Conservation (phyloP, 2,329 filamentous ascomycete genomes). For the Sporothrix schenckii region DNA sequence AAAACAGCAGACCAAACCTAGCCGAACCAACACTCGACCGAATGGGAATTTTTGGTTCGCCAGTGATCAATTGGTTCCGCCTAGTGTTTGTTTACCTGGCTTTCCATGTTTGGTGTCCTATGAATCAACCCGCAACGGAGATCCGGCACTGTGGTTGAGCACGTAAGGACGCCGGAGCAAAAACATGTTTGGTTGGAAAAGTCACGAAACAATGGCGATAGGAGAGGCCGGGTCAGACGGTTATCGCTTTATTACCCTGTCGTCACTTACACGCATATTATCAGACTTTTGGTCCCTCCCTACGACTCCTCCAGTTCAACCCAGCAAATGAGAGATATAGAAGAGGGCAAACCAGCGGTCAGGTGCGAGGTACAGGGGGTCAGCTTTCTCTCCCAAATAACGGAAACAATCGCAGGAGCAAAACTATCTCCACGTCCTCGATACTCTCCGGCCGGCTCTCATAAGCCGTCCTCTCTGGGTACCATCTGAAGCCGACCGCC, state of each 20-base stretch:
- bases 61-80: slow-evolving; percentile 2
- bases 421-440: neutral
- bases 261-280: slow-evolving; percentile 28
- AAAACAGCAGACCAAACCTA: neutral
- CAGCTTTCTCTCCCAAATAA: neutral
- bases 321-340: slow-evolving; percentile 1
- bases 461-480: neutral
- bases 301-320: slow-evolving; percentile 4
- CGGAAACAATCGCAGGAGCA: neutral
- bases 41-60: slow-evolving; percentile 6
- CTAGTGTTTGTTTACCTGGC: neutral
- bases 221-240: neutral
- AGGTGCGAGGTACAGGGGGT: neutral
- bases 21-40: neutral
- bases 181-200: slow-evolving; percentile 8
- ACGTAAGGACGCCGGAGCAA: neutral
- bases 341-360: slow-evolving; percentile 32
- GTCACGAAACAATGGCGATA: slow-evolving; percentile 18
- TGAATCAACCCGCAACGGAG: neutral
- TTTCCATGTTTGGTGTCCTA: neutral
- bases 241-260: neutral
- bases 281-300: slow-evolving; percentile 21
- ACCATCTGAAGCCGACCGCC: neutral
- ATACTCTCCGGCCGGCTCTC: neutral
- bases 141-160: neutral